phyloP scores from a whole-genome alignment of 208 protist genomes.

The Acanthamoeba sp. region DNA sequence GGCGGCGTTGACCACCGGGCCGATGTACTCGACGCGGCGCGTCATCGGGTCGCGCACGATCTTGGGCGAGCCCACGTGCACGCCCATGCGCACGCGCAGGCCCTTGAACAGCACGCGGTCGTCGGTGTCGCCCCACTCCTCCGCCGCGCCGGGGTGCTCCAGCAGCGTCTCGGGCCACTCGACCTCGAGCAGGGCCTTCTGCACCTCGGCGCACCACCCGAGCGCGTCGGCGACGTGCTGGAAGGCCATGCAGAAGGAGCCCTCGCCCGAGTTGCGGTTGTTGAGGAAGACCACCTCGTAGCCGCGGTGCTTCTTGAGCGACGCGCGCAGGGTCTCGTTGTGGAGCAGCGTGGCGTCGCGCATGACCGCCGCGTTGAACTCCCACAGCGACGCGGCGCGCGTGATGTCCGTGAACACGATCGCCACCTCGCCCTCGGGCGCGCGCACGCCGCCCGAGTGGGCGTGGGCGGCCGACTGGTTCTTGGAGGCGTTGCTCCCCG shows the following conservation, averaged over 20 bases:
- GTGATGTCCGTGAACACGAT: conserved; percentile 66
- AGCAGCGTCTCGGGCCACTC: conserved; percentile 64
- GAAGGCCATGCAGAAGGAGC: conserved; percentile 74
- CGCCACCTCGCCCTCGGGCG: conserved; percentile 47
- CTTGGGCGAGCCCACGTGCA: not conserved
- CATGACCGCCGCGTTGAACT: conserved; percentile 62
- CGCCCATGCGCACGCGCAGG: conserved; percentile 53
- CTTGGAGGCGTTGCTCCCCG: not conserved
- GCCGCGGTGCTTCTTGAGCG: conserved; percentile 13
- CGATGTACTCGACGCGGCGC: conserved; percentile 19
- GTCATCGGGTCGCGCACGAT: conserved; percentile 14
- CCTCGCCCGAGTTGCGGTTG: conserved; percentile 58
- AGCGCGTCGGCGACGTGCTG: conserved; percentile 45
- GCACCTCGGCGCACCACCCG: conserved; percentile 16
- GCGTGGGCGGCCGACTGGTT: not conserved
- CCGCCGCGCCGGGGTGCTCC: conserved; percentile 63
- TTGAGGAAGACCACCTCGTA: conserved; percentile 31
- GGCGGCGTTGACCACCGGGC: not conserved
- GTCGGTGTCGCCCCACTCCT: conserved; percentile 43
- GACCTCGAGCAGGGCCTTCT: conserved; percentile 10
- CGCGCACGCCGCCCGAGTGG: not conserved
- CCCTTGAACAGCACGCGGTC: not conserved
- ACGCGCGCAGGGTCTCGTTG: not conserved
- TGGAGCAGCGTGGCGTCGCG: conserved; percentile 64
- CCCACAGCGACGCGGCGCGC: conserved; percentile 59